Conservation (phyloP, 2,329 filamentous ascomycete genomes). For the Claviceps humidiphila region DNA sequence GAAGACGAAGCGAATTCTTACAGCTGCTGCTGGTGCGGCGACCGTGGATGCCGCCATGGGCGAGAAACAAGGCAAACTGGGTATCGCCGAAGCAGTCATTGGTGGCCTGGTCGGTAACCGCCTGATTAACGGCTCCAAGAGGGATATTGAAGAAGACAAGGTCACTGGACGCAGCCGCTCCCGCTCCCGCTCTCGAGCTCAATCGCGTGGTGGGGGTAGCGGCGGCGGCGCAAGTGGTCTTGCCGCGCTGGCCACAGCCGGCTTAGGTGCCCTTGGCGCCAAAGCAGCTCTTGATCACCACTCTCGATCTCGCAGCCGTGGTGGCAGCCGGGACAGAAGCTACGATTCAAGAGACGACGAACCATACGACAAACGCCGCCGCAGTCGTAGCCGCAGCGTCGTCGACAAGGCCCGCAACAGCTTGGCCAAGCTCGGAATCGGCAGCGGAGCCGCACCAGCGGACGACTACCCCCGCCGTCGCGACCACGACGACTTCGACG, state of each 20-base stretch:
- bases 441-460: slow-evolving; percentile 28
- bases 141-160: slow-evolving; percentile 49
- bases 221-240: slow-evolving; percentile 36
- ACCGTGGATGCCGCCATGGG: slow-evolving; percentile 71
- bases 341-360: slow-evolving; percentile 28
- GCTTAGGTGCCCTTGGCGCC: slow-evolving; percentile 44
- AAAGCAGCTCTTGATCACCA: slow-evolving; percentile 45
- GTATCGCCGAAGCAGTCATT: slow-evolving; percentile 75
- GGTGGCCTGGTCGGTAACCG: slow-evolving; percentile 80
- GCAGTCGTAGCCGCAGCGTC: slow-evolving; percentile 51
- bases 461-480: slow-evolving; percentile 25
- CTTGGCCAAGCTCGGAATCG: slow-evolving; percentile 48
- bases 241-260: slow-evolving; percentile 50
- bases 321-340: slow-evolving; percentile 33
- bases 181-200: slow-evolving; percentile 52
- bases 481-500: slow-evolving; percentile 32
- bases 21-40: slow-evolving; percentile 73
- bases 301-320: slow-evolving; percentile 35
- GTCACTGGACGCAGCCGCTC: slow-evolving; percentile 53
- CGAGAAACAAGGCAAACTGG: slow-evolving; percentile 64
- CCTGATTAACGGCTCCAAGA: slow-evolving; percentile 66
- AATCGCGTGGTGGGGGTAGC: slow-evolving; percentile 35
- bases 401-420: slow-evolving; percentile 48
- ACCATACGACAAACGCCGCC: slow-evolving; percentile 28
- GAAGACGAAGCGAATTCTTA: slow-evolving; percentile 84